Conservation (phyloP, 2,329 filamentous ascomycete species). For the Paraphoma sp. region DNA sequence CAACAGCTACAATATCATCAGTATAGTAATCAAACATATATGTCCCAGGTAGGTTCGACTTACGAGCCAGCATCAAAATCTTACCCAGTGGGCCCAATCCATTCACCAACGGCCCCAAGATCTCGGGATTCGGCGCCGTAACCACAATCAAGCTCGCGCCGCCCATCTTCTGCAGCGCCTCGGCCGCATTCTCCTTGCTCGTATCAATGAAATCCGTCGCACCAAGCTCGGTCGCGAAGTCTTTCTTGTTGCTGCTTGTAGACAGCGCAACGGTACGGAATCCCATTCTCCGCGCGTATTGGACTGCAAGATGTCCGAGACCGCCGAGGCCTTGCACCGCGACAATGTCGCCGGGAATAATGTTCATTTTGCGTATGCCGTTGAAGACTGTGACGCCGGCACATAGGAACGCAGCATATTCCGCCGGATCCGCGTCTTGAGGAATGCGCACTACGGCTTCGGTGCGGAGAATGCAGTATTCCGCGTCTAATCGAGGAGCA, state of each 20-base stretch:
- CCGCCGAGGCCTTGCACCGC: conserved; percentile 62
- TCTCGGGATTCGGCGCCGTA: conserved; percentile 67
- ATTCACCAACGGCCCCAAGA: conserved; percentile 60
- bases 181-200: conserved; percentile 57
- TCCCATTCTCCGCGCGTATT: conserved; percentile 61
- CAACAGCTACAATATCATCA: conserved; percentile 42
- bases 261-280: conserved; percentile 61
- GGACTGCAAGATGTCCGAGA: conserved; percentile 60
- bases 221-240: conserved; percentile 61
- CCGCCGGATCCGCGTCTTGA: conserved; percentile 53
- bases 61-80: conserved; percentile 64
- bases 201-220: conserved; percentile 65
- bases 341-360: conserved; percentile 54
- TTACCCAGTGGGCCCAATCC: conserved; percentile 65
- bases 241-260: conserved; percentile 58
- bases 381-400: conserved; percentile 62
- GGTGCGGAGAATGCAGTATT: conserved; percentile 66
- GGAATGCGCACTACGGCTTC: conserved; percentile 66
- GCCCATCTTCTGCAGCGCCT: conserved; percentile 63
- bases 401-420: conserved; percentile 55
- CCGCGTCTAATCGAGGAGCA: conserved; percentile 50
- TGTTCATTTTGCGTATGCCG: conserved; percentile 56
- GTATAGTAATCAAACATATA: background rate
- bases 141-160: conserved; percentile 68
- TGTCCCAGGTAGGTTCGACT: conserved; percentile 10